A percentile compares a stretch with the other conserved stretches of the same genome.
These are phyloP conservation scores for Pestalotiopsis fici DNA, from an alignment of 2,329 filamentous ascomycete genomes.

Conservation along the genomic window DNA sequence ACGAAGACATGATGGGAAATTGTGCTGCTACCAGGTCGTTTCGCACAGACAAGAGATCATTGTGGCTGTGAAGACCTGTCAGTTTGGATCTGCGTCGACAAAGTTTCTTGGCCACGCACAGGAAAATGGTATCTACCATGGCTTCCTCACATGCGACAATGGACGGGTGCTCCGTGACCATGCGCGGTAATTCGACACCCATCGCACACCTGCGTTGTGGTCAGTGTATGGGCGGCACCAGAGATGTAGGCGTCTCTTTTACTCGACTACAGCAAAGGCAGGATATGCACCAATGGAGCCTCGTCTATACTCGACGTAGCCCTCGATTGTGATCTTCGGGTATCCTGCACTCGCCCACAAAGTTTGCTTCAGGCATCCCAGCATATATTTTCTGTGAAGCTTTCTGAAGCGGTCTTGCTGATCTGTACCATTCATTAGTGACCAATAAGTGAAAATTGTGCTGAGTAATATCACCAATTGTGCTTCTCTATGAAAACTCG, in stretches of 20 bases:
- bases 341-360: neutral
- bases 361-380: neutral
- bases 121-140: neutral
- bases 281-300: neutral
- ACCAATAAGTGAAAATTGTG: neutral
- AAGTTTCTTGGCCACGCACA: neutral
- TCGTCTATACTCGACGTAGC: neutral
- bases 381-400: neutral
- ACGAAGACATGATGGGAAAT: neutral
- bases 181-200: neutral
- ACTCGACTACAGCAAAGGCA: neutral
- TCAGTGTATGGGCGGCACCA: neutral
- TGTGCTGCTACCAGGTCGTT: neutral
- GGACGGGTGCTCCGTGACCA: neutral
- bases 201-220: neutral
- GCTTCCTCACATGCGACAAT: neutral
- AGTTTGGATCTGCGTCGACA: neutral
- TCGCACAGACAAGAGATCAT: neutral
- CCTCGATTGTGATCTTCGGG: neutral
- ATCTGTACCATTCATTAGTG: neutral
- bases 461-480: neutral
- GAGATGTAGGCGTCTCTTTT: neutral
- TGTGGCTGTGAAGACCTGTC: neutral
- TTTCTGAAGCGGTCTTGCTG: neutral
- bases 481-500: neutral